A percentile compares a stretch with the other conserved stretches of the same genome.
phyloP scores from a whole-genome alignment of 371 early-diverging fungal genomes.

The Mortierella sp. region DNA sequence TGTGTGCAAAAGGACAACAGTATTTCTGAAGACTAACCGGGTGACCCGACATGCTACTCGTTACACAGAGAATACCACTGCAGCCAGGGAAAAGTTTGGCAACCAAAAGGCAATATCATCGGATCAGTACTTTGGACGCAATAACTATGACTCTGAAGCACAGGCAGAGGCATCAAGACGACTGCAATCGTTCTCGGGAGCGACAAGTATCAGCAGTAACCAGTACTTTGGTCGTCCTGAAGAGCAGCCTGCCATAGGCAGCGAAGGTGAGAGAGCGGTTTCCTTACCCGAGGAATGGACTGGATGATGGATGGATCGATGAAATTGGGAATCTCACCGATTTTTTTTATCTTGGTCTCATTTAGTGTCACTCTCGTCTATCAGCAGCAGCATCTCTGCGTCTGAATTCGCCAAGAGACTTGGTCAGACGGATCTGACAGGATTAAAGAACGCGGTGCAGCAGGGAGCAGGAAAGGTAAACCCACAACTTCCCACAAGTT shows the following conservation, averaged over 20 bases:
- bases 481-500: neutral
- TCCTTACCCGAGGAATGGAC: neutral
- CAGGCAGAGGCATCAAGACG: conserved; percentile 73
- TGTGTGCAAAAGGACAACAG: neutral
- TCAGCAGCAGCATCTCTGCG: conserved; percentile 56
- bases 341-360: neutral
- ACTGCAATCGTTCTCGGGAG: conserved; percentile 77
- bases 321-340: too few species aligned
- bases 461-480: conserved; percentile 64
- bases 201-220: conserved; percentile 80
- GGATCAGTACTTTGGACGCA: conserved; percentile 91
- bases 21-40: too few species aligned
- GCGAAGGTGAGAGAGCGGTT: conserved; percentile 19
- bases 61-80: conserved; percentile 43
- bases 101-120: conserved; percentile 85
- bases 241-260: conserved; percentile 42
- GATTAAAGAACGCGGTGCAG: conserved; percentile 77
- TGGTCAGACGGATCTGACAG: conserved; percentile 80
- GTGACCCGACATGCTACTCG: too few species aligned
- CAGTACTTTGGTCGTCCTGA: conserved; percentile 86
- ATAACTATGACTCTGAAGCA: conserved; percentile 69
- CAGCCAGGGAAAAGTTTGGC: conserved; percentile 78
- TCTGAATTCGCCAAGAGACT: conserved; percentile 78
- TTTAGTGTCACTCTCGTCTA: conserved; percentile 35
- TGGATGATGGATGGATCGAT: too few species aligned